Percentiles rank a stretch among this genome's conserved stretches.
These are phyloP conservation scores for Dendryphion nanum DNA, from an alignment of 2,329 filamentous ascomycete genomes.

Conservation along the genomic window DNA sequence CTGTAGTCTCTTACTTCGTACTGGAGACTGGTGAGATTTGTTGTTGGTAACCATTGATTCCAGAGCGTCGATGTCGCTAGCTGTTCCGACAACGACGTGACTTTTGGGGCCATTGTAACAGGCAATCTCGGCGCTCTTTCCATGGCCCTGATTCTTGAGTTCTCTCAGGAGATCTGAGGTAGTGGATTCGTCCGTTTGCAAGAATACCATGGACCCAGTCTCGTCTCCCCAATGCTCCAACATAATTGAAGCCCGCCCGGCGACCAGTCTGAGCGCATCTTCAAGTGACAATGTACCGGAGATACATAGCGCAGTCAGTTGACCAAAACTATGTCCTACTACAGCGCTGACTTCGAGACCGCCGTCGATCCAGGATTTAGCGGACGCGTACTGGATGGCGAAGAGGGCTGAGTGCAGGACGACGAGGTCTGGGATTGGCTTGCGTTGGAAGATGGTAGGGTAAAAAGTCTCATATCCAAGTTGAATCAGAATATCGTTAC, in stretches of 20 bases:
- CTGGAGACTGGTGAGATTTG: neutral
- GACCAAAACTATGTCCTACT: slow-evolving; percentile 42
- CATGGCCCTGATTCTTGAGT: neutral
- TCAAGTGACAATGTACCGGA: slow-evolving; percentile 30
- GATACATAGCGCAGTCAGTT: slow-evolving; percentile 39
- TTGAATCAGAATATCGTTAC: slow-evolving; percentile 3
- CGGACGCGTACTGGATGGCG: slow-evolving; percentile 30
- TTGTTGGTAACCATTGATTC: slow-evolving; percentile 7
- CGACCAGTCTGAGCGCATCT: slow-evolving; percentile 27
- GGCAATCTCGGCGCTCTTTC: slow-evolving; percentile 3
- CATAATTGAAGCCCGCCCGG: slow-evolving; percentile 34
- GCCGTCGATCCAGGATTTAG: slow-evolving; percentile 24
- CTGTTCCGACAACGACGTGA: slow-evolving; percentile 12
- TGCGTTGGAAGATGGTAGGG: slow-evolving; percentile 13
- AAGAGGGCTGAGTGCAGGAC: slow-evolving; percentile 29
- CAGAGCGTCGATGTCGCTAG: slow-evolving; percentile 13
- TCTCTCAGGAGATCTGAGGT: slow-evolving; percentile 1
- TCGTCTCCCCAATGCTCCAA: slow-evolving; percentile 35
- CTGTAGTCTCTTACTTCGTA: slow-evolving; percentile 18
- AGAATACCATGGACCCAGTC: slow-evolving; percentile 34
- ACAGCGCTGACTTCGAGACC: slow-evolving; percentile 12
- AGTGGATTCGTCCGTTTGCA: slow-evolving; percentile 4
- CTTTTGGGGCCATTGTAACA: slow-evolving; percentile 14
- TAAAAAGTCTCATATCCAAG: slow-evolving; percentile 11
- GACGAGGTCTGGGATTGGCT: slow-evolving; percentile 11